These are phyloP conservation scores for Backusella tarrabulga DNA, from an alignment of 192 early-diverging fungal genomes.

Conservation along the genomic window DNA sequence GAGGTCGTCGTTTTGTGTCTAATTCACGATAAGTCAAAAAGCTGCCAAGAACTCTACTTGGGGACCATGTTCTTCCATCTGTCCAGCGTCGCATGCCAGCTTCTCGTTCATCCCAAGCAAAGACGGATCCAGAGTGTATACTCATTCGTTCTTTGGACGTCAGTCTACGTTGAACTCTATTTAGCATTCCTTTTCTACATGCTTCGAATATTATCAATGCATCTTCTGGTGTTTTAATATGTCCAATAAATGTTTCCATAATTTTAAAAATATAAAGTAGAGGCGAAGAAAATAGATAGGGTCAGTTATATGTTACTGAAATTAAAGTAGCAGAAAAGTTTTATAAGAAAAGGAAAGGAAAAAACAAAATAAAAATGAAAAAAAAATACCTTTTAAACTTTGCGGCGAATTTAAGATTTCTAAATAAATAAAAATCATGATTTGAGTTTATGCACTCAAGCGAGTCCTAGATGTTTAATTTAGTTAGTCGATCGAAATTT, in stretches of 20 bases:
- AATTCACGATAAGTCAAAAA: conserved; percentile 90
- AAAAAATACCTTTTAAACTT: neutral
- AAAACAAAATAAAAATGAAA: neutral
- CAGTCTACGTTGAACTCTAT: conserved; percentile 74
- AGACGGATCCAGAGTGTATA: conserved; percentile 85
- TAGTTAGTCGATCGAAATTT: conserved; percentile 8
- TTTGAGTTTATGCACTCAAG: neutral
- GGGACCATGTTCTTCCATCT: conserved; percentile 88
- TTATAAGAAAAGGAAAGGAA: neutral
- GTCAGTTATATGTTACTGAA: conserved; percentile 2
- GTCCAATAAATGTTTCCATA: conserved; percentile 85
- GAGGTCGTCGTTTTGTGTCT: conserved; percentile 58
- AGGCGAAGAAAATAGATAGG: neutral
- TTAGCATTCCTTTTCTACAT: conserved; percentile 69
- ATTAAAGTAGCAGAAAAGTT: neutral
- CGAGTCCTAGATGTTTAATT: neutral
- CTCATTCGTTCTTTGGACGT: conserved; percentile 77
- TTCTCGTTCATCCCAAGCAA: conserved; percentile 90
- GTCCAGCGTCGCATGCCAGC: conserved; percentile 92
- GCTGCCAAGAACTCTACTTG: conserved; percentile 81
- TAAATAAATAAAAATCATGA: neutral
- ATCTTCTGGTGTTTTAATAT: conserved; percentile 83
- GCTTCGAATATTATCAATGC: conserved; percentile 88
- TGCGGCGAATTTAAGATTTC: conserved; percentile 3
- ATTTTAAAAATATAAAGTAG: neutral